Evolutionary conservation across 164 flowering plant species (phyloP).

Genomic region (grape (Vitis vinifera)): DNA sequence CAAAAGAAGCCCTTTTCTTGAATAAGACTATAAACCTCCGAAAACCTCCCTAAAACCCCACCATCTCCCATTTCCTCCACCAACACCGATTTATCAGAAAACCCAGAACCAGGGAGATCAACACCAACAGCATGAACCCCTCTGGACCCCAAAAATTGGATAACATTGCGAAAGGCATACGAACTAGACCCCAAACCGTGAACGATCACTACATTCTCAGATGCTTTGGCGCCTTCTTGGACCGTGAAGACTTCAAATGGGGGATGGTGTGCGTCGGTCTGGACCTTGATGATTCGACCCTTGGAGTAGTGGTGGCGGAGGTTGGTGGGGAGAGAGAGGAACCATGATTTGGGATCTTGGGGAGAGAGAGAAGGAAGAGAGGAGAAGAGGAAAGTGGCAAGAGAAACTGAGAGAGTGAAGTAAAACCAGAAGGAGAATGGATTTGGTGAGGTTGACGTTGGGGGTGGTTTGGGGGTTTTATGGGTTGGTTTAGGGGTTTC

Average conservation of each 20-base stretch:
- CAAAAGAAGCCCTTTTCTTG: constrained; percentile 86
- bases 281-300: constrained; percentile 74
- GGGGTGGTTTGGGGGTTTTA: constrained; percentile 22
- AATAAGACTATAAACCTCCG: constrained; percentile 58
- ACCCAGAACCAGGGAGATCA: constrained; percentile 91
- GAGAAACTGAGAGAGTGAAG: constrained; percentile 64
- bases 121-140: constrained; percentile 65
- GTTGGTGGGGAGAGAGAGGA: constrained; percentile 52
- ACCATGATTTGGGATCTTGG: constrained; percentile 78
- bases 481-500: constrained; percentile 10
- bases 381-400: constrained; percentile 48
- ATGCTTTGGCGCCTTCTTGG: constrained; percentile 42
- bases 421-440: constrained; percentile 85
- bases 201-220: constrained; percentile 59
- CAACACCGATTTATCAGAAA: constrained; percentile 60
- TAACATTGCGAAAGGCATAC: constrained; percentile 51
- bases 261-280: constrained; percentile 35
- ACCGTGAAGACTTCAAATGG: constrained; percentile 67
- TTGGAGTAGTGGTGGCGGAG: constrained; percentile 73
- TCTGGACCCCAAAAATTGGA: constrained; percentile 39
- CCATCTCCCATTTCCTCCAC: constrained; percentile 33
- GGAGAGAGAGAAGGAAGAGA: constrained; percentile 39
- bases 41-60: constrained; percentile 55
- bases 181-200: constrained; percentile 87
- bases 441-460: constrained; percentile 16